Base-by-base conservation (phyloP, 176 grass and related monocot species). In the Bromus sterilis region DNA sequence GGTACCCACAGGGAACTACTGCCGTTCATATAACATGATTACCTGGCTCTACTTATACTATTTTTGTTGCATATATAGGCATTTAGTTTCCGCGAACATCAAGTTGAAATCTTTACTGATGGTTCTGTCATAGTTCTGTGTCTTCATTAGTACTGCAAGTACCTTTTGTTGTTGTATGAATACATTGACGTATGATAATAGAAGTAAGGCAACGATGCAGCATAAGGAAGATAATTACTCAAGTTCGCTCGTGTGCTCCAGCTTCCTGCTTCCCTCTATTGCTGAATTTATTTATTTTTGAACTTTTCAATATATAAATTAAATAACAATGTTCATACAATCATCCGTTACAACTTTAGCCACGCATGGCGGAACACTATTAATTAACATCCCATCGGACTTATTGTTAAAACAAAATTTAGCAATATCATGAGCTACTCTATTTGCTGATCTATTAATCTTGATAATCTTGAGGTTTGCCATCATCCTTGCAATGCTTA, bases 201-300 rank as follows among this genome's bases (percentile, higher is more conserved):
- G 76, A 89, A 67, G 28, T 28, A 59, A 69, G 30, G 4, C 0
- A 81, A 39, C 34, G 16, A 76, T 63, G 18, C 26, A 55, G 24
- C 21, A 26, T n/a, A 56, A 65, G 37, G 24, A 74, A 30, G 11
- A 59, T 44, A 81, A 20, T 66, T 98, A 98, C 95, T 78, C 32
- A 12, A 98, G 81, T 84, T 93, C 84, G 32, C 80, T 86, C 61
- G 95, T 98, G 84, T 94, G 92, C 53, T 78, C 84, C 56, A 98
- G 43, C 75, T 94, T 98, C 36, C 90, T 81, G 69, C 95, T 98
- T 74, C 95, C 95, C 84, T 93, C 71, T 74, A 94, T 98, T 26
- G 84, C 92, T 81, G 92, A 98, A 57, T n/a, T 67, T 74, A n/a
- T n/a, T n/a, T n/a, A n/a, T n/a, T n/a, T n/a, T n/a, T n/a, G n/a